Conservation (phyloP, 106 monocot genomes). For the Iris macrosiphon region DNA sequence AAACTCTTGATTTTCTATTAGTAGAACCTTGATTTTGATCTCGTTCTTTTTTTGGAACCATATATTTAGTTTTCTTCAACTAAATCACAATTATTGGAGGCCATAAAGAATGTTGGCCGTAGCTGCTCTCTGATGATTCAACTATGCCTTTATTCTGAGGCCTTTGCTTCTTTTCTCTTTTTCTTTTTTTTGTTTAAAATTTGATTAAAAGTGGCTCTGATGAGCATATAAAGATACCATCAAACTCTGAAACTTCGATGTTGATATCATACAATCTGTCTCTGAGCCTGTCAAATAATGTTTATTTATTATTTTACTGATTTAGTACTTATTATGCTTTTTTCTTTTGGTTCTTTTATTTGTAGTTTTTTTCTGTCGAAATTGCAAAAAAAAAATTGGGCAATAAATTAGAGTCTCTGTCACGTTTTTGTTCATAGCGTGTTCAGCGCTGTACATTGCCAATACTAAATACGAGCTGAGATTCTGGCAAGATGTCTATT, state of each 20-base stretch:
- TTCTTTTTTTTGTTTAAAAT: too few species aligned
- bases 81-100: too few species aligned
- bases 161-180: too few species aligned
- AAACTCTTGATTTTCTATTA: too few species aligned
- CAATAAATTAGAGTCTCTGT: conserved; percentile 29
- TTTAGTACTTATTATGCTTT: neutral
- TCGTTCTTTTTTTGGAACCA: neutral
- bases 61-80: too few species aligned
- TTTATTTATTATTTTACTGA: neutral
- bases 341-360: neutral
- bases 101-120: too few species aligned
- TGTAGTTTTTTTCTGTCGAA: neutral
- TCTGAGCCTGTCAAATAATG: too few species aligned
- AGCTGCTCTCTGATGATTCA: too few species aligned
- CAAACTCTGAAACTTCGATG: conserved; percentile 11
- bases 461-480: conserved; percentile 7
- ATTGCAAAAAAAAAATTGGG: conserved; percentile 2
- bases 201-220: conserved; percentile 13
- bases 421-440: conserved; percentile 10
- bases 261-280: conserved; percentile 1
- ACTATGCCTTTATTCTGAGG: too few species aligned
- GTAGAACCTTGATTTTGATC: too few species aligned
- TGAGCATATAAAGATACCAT: conserved; percentile 8
- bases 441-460: conserved; percentile 23
- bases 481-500: conserved; percentile 8